A percentile compares a stretch with the other conserved stretches of the same genome.
phyloP scores from a whole-genome alignment of 192 early-diverging fungal genomes.

The Phlyctochytrium planicorne region DNA sequence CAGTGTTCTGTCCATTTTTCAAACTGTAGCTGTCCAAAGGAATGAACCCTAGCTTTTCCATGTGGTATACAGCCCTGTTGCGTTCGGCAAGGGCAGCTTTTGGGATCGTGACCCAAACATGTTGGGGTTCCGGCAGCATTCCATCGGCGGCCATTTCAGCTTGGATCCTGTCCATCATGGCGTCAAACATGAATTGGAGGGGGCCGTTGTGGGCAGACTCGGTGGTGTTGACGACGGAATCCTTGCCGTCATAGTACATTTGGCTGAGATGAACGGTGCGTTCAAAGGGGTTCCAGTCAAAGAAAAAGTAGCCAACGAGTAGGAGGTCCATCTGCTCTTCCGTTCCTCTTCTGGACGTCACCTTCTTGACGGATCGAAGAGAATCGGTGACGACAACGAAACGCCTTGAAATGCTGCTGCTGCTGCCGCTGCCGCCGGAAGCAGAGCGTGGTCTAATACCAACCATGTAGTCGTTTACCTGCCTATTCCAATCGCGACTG shows the following conservation, averaged over 20 bases:
- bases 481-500: neutral
- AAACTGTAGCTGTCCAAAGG: neutral
- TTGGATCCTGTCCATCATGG: neutral
- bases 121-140: neutral
- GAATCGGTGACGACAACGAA: neutral
- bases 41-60: neutral
- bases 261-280: neutral
- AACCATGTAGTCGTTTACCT: neutral
- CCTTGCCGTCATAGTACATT: neutral
- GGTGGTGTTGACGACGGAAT: neutral
- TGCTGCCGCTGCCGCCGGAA: neutral
- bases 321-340: neutral
- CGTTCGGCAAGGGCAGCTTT: neutral
- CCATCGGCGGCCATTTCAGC: neutral
- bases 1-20: neutral
- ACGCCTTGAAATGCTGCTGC: neutral
- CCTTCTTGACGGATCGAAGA: neutral
- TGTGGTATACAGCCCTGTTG: neutral
- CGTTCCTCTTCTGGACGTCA: neutral
- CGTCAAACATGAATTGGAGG: neutral
- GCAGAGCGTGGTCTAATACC: neutral
- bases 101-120: neutral
- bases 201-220: neutral
- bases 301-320: neutral
- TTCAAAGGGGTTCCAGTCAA: neutral